A percentile compares a stretch with the other conserved stretches of the same genome.
Evolutionary conservation across 345 rosid species (phyloP).

Genomic region (Draba incana): DNA sequence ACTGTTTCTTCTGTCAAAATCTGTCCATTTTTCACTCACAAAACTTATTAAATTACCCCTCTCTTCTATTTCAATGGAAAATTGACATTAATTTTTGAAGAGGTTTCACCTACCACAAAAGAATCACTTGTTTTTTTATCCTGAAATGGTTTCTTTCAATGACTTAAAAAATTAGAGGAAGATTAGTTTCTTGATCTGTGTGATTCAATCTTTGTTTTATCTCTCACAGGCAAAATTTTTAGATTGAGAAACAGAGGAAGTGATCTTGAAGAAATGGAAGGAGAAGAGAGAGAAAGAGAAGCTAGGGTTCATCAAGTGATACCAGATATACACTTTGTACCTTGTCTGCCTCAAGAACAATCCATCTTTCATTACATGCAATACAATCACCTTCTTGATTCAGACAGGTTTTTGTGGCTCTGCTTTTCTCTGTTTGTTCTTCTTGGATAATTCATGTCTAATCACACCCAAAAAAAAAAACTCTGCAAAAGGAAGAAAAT

Average conservation of each 20-base stretch:
- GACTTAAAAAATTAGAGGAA: neutral
- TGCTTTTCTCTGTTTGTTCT: neutral
- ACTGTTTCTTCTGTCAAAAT: neutral
- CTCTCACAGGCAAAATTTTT: slow-evolving; percentile 12
- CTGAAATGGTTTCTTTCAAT: slow-evolving; percentile 6
- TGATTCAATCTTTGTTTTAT: slow-evolving; percentile 5
- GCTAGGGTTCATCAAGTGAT: slow-evolving; percentile 17
- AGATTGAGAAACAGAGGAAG: slow-evolving; percentile 18
- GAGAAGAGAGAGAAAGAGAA: slow-evolving; percentile 13
- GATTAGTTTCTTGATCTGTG: slow-evolving; percentile 16
- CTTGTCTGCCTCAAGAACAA: slow-evolving; percentile 5
- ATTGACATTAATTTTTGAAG: slow-evolving; percentile 19
- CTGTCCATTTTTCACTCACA: slow-evolving; percentile 12
- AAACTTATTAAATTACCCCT: neutral
- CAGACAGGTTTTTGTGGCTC: slow-evolving; percentile 27
- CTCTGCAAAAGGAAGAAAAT: slow-evolving; percentile 7
- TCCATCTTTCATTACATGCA: slow-evolving; percentile 20
- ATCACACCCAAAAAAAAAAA: neutral
- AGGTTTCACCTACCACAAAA: slow-evolving; percentile 31
- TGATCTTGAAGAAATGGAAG: slow-evolving; percentile 22
- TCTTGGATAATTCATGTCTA: neutral
- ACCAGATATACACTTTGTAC: slow-evolving; percentile 5
- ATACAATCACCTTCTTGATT: neutral
- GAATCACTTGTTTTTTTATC: neutral
- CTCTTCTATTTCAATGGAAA: neutral